These are phyloP conservation scores for Diaporthe amygdali DNA, from an alignment of 2,329 filamentous ascomycete species.

Conservation along the genomic window DNA sequence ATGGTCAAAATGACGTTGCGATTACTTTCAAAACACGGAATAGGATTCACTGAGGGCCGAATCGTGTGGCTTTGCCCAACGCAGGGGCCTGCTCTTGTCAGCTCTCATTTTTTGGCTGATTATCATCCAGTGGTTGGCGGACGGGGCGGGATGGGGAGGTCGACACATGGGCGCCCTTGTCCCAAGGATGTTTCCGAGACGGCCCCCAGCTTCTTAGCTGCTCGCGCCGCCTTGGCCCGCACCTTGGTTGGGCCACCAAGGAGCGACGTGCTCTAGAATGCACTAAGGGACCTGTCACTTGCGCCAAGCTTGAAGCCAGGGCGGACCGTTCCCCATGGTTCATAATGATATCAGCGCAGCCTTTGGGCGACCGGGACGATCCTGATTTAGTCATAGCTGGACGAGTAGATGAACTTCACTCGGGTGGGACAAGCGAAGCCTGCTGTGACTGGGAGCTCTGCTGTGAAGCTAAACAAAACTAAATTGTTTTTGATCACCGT, in stretches of 20 bases:
- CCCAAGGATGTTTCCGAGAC: not conserved
- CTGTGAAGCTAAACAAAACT: not conserved
- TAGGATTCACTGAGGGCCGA: not conserved
- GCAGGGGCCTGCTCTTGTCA: not conserved
- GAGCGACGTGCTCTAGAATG: too few relatives aligned
- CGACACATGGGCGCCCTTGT: not conserved
- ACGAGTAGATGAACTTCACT: not conserved
- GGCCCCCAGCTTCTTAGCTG: not conserved
- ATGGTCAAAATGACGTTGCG: conserved; percentile 15
- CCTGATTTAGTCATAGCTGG: not conserved
- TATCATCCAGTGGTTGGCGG: not conserved
- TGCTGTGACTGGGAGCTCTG: not conserved
- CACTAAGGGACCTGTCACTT: not conserved
- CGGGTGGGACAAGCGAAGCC: not conserved
- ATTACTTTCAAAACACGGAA: not conserved
- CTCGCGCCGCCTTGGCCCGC: too few relatives aligned
- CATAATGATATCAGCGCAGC: conserved; percentile 3
- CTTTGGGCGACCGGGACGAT: not conserved
- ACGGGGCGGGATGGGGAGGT: not conserved
- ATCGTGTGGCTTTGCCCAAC: not conserved
- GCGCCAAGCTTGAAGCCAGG: not conserved
- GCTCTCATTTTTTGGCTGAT: not conserved
- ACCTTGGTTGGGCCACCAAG: not conserved
- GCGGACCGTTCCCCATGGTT: not conserved
- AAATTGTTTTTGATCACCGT: not conserved